Conservation (phyloP, 208 protist genomes). For the Angomonas ambiguus region DNA sequence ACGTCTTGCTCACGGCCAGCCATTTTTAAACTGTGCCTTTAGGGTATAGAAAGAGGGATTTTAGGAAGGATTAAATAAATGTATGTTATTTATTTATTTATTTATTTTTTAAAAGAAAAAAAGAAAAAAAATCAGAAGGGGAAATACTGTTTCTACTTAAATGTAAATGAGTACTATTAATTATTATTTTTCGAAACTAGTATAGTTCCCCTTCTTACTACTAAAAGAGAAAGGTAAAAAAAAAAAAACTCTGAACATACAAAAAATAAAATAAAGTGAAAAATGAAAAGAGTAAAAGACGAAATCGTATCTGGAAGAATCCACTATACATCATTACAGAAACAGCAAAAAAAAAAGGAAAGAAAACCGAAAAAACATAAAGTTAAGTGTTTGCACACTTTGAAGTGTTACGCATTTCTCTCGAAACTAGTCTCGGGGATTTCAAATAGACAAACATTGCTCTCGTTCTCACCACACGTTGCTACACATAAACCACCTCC, state of each 20-base stretch:
- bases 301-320: neutral
- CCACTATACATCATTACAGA: slow-evolving; percentile 5
- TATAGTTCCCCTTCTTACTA: neutral
- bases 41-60: neutral
- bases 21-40: neutral
- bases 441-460: slow-evolving; percentile 53
- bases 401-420: slow-evolving; percentile 5
- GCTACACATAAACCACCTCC: slow-evolving; percentile 50
- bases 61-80: neutral
- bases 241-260: neutral
- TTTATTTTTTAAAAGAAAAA: slow-evolving; percentile 7
- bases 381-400: neutral
- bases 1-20: neutral
- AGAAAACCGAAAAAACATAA: slow-evolving; percentile 6
- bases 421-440: slow-evolving; percentile 22
- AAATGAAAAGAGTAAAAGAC: neutral
- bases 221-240: neutral
- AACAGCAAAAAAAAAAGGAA: slow-evolving; percentile 6
- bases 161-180: neutral
- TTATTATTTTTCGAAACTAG: too few relatives aligned
- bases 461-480: slow-evolving; percentile 57
- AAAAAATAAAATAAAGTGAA: neutral
- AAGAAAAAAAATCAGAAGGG: neutral
- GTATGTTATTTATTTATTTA: neutral
- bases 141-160: neutral